Evolutionary conservation across 306 rosid species (phyloP).

Genomic region (Sicyos baderoa): DNA sequence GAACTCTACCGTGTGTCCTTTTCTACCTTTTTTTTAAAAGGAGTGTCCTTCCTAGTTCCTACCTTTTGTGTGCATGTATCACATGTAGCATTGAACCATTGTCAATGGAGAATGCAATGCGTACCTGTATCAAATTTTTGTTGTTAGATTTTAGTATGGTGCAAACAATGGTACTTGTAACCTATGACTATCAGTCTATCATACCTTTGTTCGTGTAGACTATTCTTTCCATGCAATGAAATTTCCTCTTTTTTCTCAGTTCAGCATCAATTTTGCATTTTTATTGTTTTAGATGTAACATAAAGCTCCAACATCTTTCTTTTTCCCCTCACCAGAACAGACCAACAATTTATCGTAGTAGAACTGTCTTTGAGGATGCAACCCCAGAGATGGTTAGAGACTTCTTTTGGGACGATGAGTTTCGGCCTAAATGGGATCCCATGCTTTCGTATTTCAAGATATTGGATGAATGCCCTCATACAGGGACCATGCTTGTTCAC

Average conservation of each 20-base stretch:
- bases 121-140: background rate
- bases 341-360: slow-evolving; percentile 75
- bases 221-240: background rate
- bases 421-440: slow-evolving; percentile 90
- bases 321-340: slow-evolving; percentile 55
- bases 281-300: background rate
- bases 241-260: no score
- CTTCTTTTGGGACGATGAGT: slow-evolving; percentile 99
- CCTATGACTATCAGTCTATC: no score
- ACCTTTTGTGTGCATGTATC: background rate
- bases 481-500: slow-evolving; percentile 71
- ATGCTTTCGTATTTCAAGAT: slow-evolving; percentile 68
- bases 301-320: slow-evolving; percentile 8
- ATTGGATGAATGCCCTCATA: slow-evolving; percentile 70
- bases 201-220: background rate
- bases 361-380: slow-evolving; percentile 90
- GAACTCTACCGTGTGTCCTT: background rate
- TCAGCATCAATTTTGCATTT: background rate
- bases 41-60: no score
- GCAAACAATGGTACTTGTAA: background rate
- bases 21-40: background rate
- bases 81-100: background rate
- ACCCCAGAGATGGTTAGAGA: slow-evolving; percentile 91
- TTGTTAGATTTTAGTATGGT: background rate
- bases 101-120: background rate